These are phyloP conservation scores for Aspergillus sp. DNA, from an alignment of 2,329 filamentous ascomycete species.

Conservation along the genomic window DNA sequence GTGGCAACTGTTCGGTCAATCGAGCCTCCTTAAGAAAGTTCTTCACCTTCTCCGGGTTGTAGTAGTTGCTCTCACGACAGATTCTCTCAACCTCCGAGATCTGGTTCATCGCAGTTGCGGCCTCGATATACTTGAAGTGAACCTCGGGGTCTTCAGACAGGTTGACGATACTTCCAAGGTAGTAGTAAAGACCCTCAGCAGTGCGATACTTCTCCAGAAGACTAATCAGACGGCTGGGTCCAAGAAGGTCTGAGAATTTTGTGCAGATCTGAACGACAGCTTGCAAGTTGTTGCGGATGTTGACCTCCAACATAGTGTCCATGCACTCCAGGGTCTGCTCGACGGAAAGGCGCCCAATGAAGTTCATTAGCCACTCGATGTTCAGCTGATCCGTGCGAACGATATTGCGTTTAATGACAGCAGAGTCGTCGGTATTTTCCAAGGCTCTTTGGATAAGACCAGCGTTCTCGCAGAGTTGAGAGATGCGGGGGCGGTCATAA, in stretches of 20 bases:
- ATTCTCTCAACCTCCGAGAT: constrained; percentile 96
- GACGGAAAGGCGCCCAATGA: constrained; percentile 91
- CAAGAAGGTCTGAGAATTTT: constrained; percentile 95
- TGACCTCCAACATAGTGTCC: constrained; percentile 92
- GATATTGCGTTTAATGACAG: constrained; percentile 87
- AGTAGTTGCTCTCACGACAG: constrained; percentile 87
- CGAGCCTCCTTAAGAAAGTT: constrained; percentile 98
- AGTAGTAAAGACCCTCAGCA: constrained; percentile 95
- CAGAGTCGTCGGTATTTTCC: constrained; percentile 91
- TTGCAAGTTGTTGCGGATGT: constrained; percentile 96
- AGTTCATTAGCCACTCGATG: constrained; percentile 85
- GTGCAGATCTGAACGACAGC: constrained; percentile 93
- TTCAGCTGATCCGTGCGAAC: constrained; percentile 80
- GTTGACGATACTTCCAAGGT: constrained; percentile 96
- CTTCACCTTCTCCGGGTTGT: constrained; percentile 94
- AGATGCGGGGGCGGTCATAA: constrained; percentile 89
- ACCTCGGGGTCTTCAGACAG: constrained; percentile 93
- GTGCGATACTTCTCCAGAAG: constrained; percentile 98
- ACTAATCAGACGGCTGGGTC: constrained; percentile 82
- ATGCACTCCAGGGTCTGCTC: constrained; percentile 93
- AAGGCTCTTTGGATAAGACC: constrained; percentile 83
- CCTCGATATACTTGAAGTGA: constrained; percentile 99
- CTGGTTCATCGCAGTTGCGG: constrained; percentile 89
- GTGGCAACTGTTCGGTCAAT: constrained; percentile 84
- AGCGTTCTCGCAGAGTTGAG: constrained; percentile 88